Base-by-base conservation (phyloP, 2,329 filamentous ascomycete genomes). In the Colletotrichum destructivum region DNA sequence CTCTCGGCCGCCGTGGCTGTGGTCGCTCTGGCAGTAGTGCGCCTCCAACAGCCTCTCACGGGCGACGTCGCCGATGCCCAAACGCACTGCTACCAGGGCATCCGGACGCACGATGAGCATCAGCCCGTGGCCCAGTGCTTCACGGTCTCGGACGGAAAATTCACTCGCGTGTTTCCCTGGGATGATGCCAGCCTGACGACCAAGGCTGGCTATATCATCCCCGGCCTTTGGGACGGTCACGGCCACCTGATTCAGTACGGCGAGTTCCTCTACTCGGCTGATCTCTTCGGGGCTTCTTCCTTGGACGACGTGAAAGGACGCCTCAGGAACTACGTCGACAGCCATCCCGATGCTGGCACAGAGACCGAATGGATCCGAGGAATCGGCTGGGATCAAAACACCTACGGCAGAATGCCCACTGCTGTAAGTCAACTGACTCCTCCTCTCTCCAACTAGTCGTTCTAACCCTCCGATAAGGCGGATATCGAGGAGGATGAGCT, bases 191-290 rank as follows among this genome's bases (percentile, higher is more conserved):
- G 77, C 0, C 75, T 69, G 35, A 65, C 73, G 6, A 66, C 66
- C 2, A 73, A 83, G 15, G 74, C 79, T 6, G 90, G 90, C 0
- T 86, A 89, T 74, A 90, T 88, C 2, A 87, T 92, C 35, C 92
- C 92, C 0, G 91, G 91, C 0, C 82, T 94, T 2, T 93, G 91
- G 88, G 92, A 94, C 74, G 91, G 90, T 0, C 92, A 93, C 78
- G 92, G 90, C 0, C 92, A 93, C 77, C 81, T 93, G 59, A 78
- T 91, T 21, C 86, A 88, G 75, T 93, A 91, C 77, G 92, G 89
- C 62, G 90, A 93, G 79, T 91, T 91, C 76, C 81, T 93, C 47
- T 87, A 91, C 75, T 91, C 89, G 5, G 91, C 91, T 0, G 86
- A 91, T 75, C 81, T 94, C 3, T 92, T 92, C 75, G 90, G 89